Evolutionary conservation across 768 basidiomycete species (phyloP).

Genomic region (Clitopilus passeckerianus): DNA sequence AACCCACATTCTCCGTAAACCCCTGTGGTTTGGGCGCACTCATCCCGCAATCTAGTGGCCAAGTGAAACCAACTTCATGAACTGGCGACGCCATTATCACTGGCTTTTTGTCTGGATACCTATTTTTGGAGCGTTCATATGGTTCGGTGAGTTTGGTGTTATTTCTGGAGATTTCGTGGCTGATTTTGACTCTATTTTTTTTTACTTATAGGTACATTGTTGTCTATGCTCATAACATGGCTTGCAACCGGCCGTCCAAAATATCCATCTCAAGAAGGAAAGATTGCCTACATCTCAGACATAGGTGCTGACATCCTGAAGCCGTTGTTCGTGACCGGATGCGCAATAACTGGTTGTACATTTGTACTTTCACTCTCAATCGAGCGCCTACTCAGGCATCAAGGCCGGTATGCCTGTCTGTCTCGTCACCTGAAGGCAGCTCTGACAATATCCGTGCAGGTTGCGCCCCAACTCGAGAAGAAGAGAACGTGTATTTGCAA

Average conservation of each 20-base stretch:
- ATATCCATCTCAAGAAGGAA: constrained; percentile 50
- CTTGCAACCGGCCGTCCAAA: constrained; percentile 56
- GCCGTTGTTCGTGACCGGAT: constrained; percentile 68
- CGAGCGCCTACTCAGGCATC: constrained; percentile 63
- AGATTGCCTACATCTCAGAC: constrained; percentile 74
- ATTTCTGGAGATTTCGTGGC: background rate
- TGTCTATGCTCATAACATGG: constrained; percentile 72
- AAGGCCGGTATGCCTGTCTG: constrained; percentile 40
- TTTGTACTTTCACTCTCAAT: constrained; percentile 58
- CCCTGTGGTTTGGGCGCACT: background rate
- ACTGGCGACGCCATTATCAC: constrained; percentile 27
- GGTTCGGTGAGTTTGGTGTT: constrained; percentile 46
- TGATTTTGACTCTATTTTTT: background rate
- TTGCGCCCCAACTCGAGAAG: constrained; percentile 55
- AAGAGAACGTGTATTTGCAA: constrained; percentile 49
- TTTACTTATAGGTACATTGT: constrained; percentile 37
- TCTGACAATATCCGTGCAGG: constrained; percentile 22
- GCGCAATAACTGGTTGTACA: constrained; percentile 53
- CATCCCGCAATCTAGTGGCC: background rate
- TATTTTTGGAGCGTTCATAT: constrained; percentile 51
- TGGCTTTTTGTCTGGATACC: constrained; percentile 69
- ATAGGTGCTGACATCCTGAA: constrained; percentile 71
- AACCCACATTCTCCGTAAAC: background rate
- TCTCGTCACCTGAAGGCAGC: background rate
- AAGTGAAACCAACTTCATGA: constrained; percentile 9